These are phyloP conservation scores for Logfia minima DNA, from an alignment of 129 eudicot species.

Conservation along the genomic window DNA sequence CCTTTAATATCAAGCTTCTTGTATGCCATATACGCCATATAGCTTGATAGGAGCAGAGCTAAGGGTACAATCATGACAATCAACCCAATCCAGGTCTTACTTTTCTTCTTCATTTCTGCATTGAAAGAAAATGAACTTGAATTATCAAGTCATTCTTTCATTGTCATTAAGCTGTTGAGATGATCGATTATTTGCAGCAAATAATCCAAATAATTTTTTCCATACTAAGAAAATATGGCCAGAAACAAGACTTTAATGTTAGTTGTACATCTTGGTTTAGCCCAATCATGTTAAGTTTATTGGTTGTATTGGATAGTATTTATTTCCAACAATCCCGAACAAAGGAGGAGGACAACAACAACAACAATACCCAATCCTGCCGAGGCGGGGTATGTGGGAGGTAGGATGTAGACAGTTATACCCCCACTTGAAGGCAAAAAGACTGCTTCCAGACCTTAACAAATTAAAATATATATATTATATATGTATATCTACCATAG, in stretches of 20 bases:
- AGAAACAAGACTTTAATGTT: neutral
- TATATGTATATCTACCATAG: neutral
- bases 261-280: neutral
- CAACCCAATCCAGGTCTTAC: conserved; percentile 15
- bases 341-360: too few relatives aligned
- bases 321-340: neutral
- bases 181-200: neutral
- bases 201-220: too few relatives aligned
- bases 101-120: neutral
- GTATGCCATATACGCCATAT: conserved; percentile 8
- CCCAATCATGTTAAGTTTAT: neutral
- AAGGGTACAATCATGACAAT: conserved; percentile 12
- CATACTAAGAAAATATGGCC: neutral
- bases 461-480: too few relatives aligned
- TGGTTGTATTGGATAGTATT: neutral
- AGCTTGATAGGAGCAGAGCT: conserved; percentile 18
- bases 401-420: too few relatives aligned
- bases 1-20: conserved; percentile 19
- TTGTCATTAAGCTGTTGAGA: neutral
- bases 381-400: too few relatives aligned
- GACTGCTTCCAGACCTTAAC: neutral
- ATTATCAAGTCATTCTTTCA: neutral
- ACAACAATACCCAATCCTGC: too few relatives aligned
- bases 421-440: too few relatives aligned
- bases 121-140: neutral